These are phyloP conservation scores for Boletus subcaerulescens DNA, from an alignment of 768 basidiomycete genomes.

Conservation along the genomic window DNA sequence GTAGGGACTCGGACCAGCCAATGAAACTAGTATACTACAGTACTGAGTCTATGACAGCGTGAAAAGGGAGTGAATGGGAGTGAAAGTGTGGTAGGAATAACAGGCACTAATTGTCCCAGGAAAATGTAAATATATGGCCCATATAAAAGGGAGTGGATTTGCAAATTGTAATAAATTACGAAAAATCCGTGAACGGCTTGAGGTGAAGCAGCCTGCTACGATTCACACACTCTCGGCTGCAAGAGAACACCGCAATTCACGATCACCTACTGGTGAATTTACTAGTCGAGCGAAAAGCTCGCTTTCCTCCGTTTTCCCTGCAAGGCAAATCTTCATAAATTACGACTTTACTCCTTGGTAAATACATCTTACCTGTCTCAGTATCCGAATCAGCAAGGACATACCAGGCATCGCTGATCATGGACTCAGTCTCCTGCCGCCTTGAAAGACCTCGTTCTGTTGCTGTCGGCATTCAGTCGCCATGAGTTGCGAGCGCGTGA, in stretches of 20 bases:
- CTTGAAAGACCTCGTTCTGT: neutral
- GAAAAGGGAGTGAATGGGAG: neutral
- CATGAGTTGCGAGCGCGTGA: neutral
- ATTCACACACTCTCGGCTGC: neutral
- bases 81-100: no score
- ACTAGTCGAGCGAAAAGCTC: neutral
- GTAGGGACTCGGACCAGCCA: neutral
- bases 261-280: neutral
- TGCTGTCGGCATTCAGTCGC: neutral
- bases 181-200: neutral
- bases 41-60: neutral
- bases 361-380: neutral
- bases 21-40: neutral
- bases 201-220: neutral
- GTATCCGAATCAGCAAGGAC: neutral
- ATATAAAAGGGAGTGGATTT: neutral
- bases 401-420: neutral
- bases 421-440: neutral
- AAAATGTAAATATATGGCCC: neutral
- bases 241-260: neutral
- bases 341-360: neutral
- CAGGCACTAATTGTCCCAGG: no score
- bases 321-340: neutral
- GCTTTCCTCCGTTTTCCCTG: neutral
- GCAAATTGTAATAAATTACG: neutral